Evolutionary conservation across 768 basidiomycete genomes (phyloP).

Genomic region (Suillus subalutaceus): DNA sequence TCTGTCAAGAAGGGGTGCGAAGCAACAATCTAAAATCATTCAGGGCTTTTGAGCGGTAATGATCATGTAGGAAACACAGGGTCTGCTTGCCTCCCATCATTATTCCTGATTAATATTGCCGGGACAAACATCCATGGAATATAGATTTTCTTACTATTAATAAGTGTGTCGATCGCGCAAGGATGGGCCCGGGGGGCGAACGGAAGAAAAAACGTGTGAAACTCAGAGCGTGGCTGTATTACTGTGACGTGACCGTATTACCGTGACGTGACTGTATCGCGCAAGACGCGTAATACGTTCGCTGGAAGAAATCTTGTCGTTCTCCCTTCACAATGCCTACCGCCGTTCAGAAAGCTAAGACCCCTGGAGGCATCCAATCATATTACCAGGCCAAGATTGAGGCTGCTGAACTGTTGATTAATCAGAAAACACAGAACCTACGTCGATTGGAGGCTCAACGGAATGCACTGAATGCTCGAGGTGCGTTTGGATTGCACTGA

Average conservation of each 20-base stretch:
- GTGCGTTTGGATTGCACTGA: constrained; percentile 42
- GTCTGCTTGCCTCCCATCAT: not conserved
- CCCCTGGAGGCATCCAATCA: constrained; percentile 74
- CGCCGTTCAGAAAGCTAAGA: constrained; percentile 35
- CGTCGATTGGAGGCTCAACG: constrained; percentile 94
- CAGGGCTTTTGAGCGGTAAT: constrained; percentile 1
- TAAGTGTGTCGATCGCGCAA: not conserved
- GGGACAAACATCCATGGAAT: constrained; percentile 1
- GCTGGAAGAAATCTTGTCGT: not conserved
- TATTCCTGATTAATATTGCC: not conserved
- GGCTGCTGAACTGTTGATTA: constrained; percentile 88
- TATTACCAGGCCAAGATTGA: constrained; percentile 98
- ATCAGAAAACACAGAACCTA: constrained; percentile 95
- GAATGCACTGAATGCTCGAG: constrained; percentile 95
- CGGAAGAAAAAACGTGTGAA: constrained; percentile 1
- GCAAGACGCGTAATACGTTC: constrained; percentile 10
- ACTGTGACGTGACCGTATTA: not conserved
- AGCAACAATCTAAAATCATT: not conserved
- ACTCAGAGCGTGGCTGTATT: not conserved
- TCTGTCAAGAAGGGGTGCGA: not conserved
- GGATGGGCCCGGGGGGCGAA: not conserved
- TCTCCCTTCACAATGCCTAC: constrained; percentile 39
- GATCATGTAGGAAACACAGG: not conserved
- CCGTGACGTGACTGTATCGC: not conserved
- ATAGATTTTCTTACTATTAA: not conserved